Evolutionary conservation across 768 basidiomycete genomes (phyloP).

Genomic region (Paxillus ammoniavirescens): DNA sequence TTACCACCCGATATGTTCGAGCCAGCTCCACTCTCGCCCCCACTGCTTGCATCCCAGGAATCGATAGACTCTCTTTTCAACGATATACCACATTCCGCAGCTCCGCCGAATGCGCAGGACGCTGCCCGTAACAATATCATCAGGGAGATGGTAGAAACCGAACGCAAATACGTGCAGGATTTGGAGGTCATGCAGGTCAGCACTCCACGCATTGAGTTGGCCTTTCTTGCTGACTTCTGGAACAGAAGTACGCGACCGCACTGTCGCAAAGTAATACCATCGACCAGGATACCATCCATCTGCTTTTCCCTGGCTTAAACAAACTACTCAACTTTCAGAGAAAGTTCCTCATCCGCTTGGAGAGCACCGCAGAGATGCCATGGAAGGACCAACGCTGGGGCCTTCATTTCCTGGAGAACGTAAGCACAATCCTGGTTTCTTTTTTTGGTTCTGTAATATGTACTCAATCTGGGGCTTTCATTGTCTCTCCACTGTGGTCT

Average conservation of each 20-base stretch:
- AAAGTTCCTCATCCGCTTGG: constrained; percentile 86
- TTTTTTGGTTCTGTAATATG: constrained; percentile 10
- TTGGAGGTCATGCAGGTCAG: constrained; percentile 93
- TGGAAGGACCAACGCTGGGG: constrained; percentile 91
- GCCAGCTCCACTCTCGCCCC: constrained; percentile 56
- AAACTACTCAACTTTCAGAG: constrained; percentile 96
- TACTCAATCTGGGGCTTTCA: constrained; percentile 42
- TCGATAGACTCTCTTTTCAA: constrained; percentile 56
- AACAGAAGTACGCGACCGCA: constrained; percentile 84
- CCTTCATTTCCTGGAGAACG: constrained; percentile 76
- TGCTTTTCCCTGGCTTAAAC: constrained; percentile 92
- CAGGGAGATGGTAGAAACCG: constrained; percentile 90
- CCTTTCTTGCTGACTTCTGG: constrained; percentile 13
- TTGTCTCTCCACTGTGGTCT: constrained; percentile 34
- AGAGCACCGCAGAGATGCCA: constrained; percentile 77
- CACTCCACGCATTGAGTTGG: constrained; percentile 6
- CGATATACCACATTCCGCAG: constrained; percentile 39
- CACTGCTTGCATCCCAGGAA: constrained; percentile 52
- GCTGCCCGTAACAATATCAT: constrained; percentile 74
- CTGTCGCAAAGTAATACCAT: constrained; percentile 81
- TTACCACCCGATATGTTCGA: constrained; percentile 72
- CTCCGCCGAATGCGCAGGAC: constrained; percentile 58
- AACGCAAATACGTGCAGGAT: constrained; percentile 95
- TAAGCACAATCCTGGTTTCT: constrained; percentile 41
- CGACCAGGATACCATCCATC: constrained; percentile 93